Evolutionary conservation across 108 stramenopile species (phyloP), one percentile per base, ranked within the genome.

Genomic region (Nannochloropsis granulata): DNA sequence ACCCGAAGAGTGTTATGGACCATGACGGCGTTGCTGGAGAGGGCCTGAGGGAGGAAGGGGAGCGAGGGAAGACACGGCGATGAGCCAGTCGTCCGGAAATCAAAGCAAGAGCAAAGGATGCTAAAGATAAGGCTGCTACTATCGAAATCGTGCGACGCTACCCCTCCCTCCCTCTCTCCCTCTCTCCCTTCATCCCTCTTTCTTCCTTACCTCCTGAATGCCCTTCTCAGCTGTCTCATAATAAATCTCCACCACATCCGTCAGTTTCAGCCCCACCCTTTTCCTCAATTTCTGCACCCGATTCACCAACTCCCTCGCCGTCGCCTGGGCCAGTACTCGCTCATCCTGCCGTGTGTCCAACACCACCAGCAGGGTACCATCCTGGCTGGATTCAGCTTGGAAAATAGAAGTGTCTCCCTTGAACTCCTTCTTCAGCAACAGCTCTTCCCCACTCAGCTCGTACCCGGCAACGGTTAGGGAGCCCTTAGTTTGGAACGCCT

Each of bases 271-370:
- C 8, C 79, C 79, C 14, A 25, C 79, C 16, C 56, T 16, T 71
- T 99, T 99, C 26, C 99, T 93, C 21, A 99, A 90, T 84, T 98
- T 96, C 83, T 99, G 98, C 83, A 98, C 95, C 42, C 93, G 94
- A 84, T 94, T 97, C 84, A 97, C 95, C 43, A 98, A 89, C 84
- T 97, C 96, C 71, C 99, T 95, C 12, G 97, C 92, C 89, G 91
- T 91, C 83, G 95, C 95, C 42, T 95, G 94, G 71, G 92, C 90
- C 43, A 96, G 82, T 84, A 98, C 95, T 78, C 94, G 93, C 79
- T 96, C 95, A 84, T 98, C 97, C 86, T 95, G 93, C n/a, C 93
- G 93, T 79, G 95, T 96, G 91, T 98, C 97, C 24, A 99, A 85
- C 25, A 95, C 96, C 34, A 98, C 95, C 45, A 98, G 94, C 12